phyloP scores from a whole-genome alignment of 2,329 filamentous ascomycete species.

The Fusarium ambrosium region DNA sequence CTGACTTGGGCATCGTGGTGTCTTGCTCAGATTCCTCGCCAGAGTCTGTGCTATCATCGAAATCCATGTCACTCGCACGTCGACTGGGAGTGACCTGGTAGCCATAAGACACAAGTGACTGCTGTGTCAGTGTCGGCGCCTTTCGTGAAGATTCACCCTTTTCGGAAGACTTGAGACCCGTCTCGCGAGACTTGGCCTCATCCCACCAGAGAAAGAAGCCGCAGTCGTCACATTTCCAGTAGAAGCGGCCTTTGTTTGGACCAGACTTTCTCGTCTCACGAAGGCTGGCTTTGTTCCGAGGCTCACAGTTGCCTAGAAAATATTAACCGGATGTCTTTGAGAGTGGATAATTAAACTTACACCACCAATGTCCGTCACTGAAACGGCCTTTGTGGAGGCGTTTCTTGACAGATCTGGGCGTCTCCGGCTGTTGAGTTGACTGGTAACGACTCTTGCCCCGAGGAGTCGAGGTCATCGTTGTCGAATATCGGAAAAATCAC shows the following conservation, averaged over 20 bases:
- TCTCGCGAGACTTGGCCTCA: conserved; percentile 51
- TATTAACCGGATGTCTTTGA: not conserved
- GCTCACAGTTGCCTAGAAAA: conserved; percentile 58
- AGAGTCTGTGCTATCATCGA: conserved; percentile 25
- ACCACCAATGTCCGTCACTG: conserved; percentile 54
- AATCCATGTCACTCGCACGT: conserved; percentile 21
- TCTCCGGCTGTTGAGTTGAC: conserved; percentile 28
- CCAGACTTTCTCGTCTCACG: conserved; percentile 55
- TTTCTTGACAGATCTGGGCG: conserved; percentile 48
- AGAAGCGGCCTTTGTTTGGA: conserved; percentile 57
- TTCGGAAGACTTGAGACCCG: conserved; percentile 27
- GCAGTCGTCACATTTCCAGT: conserved; percentile 60
- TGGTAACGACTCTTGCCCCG: conserved; percentile 7
- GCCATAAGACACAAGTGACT: conserved; percentile 48
- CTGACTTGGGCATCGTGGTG: conserved; percentile 5
- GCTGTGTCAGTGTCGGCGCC: conserved; percentile 49
- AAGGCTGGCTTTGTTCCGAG: conserved; percentile 53
- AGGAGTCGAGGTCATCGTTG: conserved; percentile 34
- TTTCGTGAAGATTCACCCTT: conserved; percentile 33
- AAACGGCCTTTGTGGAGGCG: conserved; percentile 51
- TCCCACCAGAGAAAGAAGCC: conserved; percentile 62
- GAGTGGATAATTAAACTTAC: conserved; percentile 41
- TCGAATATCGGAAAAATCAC: not conserved
- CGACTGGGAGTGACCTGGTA: conserved; percentile 44
- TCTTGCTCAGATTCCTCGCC: conserved; percentile 25